Evolutionary conservation across 805 yeast genomes (phyloP).

Genomic region (Candida nemodendra): DNA sequence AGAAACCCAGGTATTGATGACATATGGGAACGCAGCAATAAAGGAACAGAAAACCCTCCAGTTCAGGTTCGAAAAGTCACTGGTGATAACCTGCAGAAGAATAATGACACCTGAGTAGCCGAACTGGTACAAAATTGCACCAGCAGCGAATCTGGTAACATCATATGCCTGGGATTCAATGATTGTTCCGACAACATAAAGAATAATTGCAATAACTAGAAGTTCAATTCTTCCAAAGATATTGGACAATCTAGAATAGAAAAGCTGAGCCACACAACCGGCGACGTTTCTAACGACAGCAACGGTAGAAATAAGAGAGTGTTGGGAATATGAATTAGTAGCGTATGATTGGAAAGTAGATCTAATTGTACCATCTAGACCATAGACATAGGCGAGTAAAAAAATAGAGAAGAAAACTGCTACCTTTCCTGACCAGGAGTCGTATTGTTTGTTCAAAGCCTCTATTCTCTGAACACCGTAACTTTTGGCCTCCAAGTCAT

Average conservation of each 20-base stretch:
- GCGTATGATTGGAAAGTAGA: constrained; percentile 53
- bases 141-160: constrained; percentile 60
- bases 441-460: constrained; percentile 50
- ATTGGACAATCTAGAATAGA: constrained; percentile 63
- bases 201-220: constrained; percentile 45
- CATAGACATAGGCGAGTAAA: constrained; percentile 56
- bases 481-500: constrained; percentile 26
- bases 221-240: constrained; percentile 64
- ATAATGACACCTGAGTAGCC: constrained; percentile 68
- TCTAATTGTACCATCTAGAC: constrained; percentile 54
- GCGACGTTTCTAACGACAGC: constrained; percentile 57
- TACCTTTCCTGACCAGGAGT: constrained; percentile 31
- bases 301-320: constrained; percentile 58
- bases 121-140: constrained; percentile 51
- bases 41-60: constrained; percentile 69
- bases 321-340: constrained; percentile 49
- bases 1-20: constrained; percentile 76
- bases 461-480: constrained; percentile 59
- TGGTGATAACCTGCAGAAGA: constrained; percentile 53
- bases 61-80: constrained; percentile 66
- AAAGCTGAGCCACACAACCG: constrained; percentile 66
- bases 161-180: constrained; percentile 60
- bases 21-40: constrained; percentile 67
- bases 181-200: constrained; percentile 63
- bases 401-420: constrained; percentile 49